A percentile compares a stretch with the other conserved stretches of the same genome.
These are phyloP conservation scores for Ustilago esculenta DNA, from an alignment of 1,284 basidiomycete species.

Conservation along the genomic window DNA sequence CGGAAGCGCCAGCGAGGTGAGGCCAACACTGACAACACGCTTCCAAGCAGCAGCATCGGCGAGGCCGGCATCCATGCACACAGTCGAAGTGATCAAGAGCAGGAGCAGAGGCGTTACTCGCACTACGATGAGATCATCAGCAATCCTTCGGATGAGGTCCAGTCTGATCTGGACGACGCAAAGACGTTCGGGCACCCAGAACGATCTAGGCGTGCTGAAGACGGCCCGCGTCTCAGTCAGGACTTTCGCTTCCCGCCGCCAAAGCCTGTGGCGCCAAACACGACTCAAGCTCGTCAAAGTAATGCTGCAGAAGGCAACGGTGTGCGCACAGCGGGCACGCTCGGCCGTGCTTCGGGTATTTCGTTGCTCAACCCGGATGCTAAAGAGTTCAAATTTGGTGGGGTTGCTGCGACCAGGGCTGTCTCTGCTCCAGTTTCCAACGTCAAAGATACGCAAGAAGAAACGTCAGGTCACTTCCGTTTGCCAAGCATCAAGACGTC, in stretches of 20 bases:
- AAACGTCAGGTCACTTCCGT: constrained; percentile 37
- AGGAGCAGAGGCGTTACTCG: constrained; percentile 1
- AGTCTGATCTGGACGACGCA: constrained; percentile 34
- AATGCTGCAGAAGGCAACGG: not conserved
- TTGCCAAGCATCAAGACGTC: constrained; percentile 57
- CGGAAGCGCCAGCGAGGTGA: constrained; percentile 29
- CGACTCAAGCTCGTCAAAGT: not conserved
- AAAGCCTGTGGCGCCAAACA: not conserved
- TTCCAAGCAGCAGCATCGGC: constrained; percentile 54
- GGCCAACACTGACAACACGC: constrained; percentile 47
- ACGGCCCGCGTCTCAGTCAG: constrained; percentile 28
- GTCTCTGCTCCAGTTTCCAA: constrained; percentile 21
- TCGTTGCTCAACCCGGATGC: constrained; percentile 50
- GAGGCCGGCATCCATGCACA: constrained; percentile 26
- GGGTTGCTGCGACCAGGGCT: not conserved
- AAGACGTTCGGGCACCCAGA: constrained; percentile 39
- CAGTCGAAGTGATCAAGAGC: too few relatives aligned
- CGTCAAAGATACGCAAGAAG: not conserved
- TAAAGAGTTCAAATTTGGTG: constrained; percentile 52
- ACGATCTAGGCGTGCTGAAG: not conserved
- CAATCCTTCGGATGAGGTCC: constrained; percentile 54
- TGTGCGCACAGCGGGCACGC: constrained; percentile 21
- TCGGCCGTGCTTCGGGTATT: constrained; percentile 33
- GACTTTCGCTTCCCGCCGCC: constrained; percentile 49
- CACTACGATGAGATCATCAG: constrained; percentile 39